phyloP scores from a whole-genome alignment of 345 rosid species.

The Boechera retrofracta region DNA sequence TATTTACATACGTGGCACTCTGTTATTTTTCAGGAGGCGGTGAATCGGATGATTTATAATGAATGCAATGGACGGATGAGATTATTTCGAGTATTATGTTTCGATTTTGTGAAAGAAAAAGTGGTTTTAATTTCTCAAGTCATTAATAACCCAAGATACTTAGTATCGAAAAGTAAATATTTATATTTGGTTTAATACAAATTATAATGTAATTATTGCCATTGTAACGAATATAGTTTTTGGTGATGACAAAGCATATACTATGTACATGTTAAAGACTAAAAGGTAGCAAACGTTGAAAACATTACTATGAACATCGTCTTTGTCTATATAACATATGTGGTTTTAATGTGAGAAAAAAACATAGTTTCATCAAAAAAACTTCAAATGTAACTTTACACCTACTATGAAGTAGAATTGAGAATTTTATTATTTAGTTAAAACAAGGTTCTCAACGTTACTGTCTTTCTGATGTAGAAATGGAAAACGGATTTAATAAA shows the following conservation, averaged over 20 bases:
- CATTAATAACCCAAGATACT: no score
- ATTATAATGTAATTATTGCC: no score
- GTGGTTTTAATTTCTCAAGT: no score
- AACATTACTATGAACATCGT: no score
- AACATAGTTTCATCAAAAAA: background rate
- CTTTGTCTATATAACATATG: background rate
- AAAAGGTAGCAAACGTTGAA: no score
- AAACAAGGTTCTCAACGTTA: background rate
- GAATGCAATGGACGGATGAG: background rate
- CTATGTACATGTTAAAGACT: no score
- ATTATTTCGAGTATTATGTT: background rate
- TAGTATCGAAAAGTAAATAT: no score
- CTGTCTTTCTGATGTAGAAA: background rate
- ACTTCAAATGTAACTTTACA: background rate
- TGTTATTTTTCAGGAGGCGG: background rate
- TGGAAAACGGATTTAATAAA: background rate
- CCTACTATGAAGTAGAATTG: background rate
- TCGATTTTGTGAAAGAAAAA: no score
- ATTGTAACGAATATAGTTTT: no score
- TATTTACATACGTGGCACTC: constrained; percentile 6
- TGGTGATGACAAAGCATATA: no score
- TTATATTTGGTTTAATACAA: no score
- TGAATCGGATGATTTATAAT: constrained; percentile 2
- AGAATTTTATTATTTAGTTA: background rate
- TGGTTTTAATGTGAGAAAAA: background rate